Evolutionary conservation across 169 alveolate species (phyloP), one percentile per base, ranked within the genome.

Genomic region (Plasmodium sp.): DNA sequence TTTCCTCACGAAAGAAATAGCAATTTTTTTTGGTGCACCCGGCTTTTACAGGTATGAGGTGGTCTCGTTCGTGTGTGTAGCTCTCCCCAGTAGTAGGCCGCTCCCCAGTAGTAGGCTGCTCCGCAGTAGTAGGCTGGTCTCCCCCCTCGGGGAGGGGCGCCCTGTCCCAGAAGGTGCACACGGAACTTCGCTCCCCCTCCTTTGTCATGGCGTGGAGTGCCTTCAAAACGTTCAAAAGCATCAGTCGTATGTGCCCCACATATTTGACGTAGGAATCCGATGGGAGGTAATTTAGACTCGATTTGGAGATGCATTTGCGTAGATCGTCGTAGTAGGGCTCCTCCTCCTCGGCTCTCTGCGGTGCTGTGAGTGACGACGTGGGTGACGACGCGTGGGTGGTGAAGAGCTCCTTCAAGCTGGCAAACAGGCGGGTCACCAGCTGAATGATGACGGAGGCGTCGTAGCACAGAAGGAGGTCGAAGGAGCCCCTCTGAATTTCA

Each of bases 121-220:
- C 54, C 4, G 2, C 67, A 18, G 48, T 51, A 5, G 67, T 51
- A 5, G 67, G 56, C 33, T 54, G 51, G 39, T 51, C 71, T n/a
- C 56, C 36, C 22, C 79, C 1, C 6, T 12, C 71, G n/a, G 12
- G 43, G 62, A 34, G 27, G 27, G 56, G 43, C 3, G 45, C 12
- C 48, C 77, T 86, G 6, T 75, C 67, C 93, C 93, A 86, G 56
- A 86, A 86, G 81, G 79, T 86, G 51, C 93, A 86, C 6, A 86
- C 81, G 77, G 10, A 41, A 34, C 45, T 74, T 16, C 67, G 3
- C 10, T 33, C n/a, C 12, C 67, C 12, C 31, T 41, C 67, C 56
- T 86, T 74, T 16, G 71, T 18, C 67, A 45, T 75, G n/a, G 18
- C 16, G 56, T 86, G 93, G 0, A 77, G 14, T 9, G 56, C 10